Conservation (phyloP, 2,329 filamentous ascomycete genomes). For the Xylariaceae sp. region DNA sequence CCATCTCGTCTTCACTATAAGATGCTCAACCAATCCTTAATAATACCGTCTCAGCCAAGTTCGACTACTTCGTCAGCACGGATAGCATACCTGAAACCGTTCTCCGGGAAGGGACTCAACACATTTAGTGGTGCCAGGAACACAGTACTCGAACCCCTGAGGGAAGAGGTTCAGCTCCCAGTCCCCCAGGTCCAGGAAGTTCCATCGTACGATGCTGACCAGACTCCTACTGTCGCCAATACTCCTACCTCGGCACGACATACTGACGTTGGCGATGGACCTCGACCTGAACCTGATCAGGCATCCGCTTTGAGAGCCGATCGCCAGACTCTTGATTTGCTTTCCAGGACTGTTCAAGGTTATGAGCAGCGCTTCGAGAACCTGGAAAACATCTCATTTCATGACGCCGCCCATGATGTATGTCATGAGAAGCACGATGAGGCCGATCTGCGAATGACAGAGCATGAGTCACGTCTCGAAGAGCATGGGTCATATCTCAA, state of each 20-base stretch:
- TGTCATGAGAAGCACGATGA: constrained; percentile 63
- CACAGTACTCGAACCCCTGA: constrained; percentile 32
- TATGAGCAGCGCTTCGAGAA: constrained; percentile 62
- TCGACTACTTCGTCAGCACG: constrained; percentile 49
- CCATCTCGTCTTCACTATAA: too few relatives aligned
- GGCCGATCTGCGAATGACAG: constrained; percentile 60
- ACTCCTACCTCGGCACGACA: constrained; percentile 30
- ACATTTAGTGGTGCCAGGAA: constrained; percentile 43
- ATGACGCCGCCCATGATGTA: constrained; percentile 60
- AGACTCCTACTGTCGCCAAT: constrained; percentile 29
- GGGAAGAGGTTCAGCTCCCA: constrained; percentile 27
- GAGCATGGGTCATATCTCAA: constrained; percentile 60
- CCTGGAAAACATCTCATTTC: constrained; percentile 67
- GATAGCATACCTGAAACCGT: constrained; percentile 48
- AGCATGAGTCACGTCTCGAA: constrained; percentile 60
- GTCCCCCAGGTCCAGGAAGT: constrained; percentile 21
- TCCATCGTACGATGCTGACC: constrained; percentile 20
- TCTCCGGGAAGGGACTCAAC: constrained; percentile 50
- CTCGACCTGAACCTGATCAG: constrained; percentile 12
- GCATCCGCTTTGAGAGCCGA: constrained; percentile 24
- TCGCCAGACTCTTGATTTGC: constrained; percentile 39
- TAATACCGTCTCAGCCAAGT: constrained; percentile 48
- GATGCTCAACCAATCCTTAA: constrained; percentile 43
- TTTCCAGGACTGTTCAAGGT: constrained; percentile 50
- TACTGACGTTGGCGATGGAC: constrained; percentile 10